These are phyloP conservation scores for Lasiodiplodia sp. DNA, from an alignment of 2,329 filamentous ascomycete genomes.

Conservation along the genomic window DNA sequence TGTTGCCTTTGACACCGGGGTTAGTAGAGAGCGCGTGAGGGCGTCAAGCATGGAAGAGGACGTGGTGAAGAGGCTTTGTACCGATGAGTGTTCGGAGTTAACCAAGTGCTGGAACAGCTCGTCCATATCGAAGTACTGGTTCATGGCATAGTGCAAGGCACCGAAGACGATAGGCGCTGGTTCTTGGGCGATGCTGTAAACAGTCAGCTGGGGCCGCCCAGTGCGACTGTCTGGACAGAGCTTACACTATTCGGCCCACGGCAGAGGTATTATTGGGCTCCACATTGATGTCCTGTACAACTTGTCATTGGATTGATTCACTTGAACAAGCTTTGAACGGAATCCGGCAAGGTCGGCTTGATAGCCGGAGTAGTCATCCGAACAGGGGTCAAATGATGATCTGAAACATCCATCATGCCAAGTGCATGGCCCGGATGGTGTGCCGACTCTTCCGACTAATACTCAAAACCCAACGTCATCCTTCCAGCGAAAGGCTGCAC, in stretches of 20 bases:
- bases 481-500: not conserved
- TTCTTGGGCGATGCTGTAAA: constrained; percentile 60
- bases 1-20: constrained; percentile 27
- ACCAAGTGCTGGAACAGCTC: constrained; percentile 65
- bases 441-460: constrained; percentile 23
- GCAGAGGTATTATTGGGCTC: constrained; percentile 51
- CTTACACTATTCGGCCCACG: constrained; percentile 63
- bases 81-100: constrained; percentile 51
- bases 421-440: constrained; percentile 19
- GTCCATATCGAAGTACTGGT: constrained; percentile 67
- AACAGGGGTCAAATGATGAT: constrained; percentile 3
- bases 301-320: constrained; percentile 12
- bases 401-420: constrained; percentile 27
- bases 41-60: constrained; percentile 7
- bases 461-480: constrained; percentile 8
- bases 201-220: not conserved
- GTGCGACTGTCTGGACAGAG: not conserved
- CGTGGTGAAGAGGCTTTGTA: constrained; percentile 28
- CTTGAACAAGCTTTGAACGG: not conserved
- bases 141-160: constrained; percentile 65
- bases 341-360: constrained; percentile 24
- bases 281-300: constrained; percentile 43
- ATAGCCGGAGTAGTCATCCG: constrained; percentile 38
- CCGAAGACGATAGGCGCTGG: constrained; percentile 67
- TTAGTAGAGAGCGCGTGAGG: constrained; percentile 31